Evolutionary conservation across 331 rosid genomes (phyloP).

Genomic region (Stylosanthes scabra): DNA sequence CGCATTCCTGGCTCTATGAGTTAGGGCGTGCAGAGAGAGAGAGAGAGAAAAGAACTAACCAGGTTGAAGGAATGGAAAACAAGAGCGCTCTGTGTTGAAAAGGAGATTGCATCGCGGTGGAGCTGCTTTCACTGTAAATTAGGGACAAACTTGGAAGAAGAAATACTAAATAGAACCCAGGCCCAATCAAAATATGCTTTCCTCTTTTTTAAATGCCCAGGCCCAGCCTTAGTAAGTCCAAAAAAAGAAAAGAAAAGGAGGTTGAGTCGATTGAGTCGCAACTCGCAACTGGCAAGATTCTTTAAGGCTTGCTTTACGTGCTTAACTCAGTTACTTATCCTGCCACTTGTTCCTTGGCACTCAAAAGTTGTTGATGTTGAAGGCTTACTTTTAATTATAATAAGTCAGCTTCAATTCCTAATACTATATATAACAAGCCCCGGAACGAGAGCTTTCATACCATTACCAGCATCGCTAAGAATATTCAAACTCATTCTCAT

Average conservation of each 20-base stretch:
- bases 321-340: too few relatives aligned
- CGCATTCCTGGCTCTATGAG: neutral
- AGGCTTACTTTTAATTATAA: neutral
- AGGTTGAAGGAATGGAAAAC: constrained; percentile 13
- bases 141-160: neutral
- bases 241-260: too few relatives aligned
- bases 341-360: neutral
- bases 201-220: too few relatives aligned
- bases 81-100: neutral
- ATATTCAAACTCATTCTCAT: too few relatives aligned
- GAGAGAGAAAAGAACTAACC: neutral
- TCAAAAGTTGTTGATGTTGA: neutral
- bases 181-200: neutral
- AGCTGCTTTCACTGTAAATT: neutral
- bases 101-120: neutral
- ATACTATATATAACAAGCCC: too few relatives aligned
- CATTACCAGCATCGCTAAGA: too few relatives aligned
- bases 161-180: neutral
- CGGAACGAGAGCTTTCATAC: too few relatives aligned
- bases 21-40: neutral
- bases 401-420: too few relatives aligned
- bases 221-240: too few relatives aligned
- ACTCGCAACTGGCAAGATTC: too few relatives aligned
- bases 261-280: too few relatives aligned
- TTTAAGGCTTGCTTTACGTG: too few relatives aligned